Evolutionary conservation across 148 eudicot species (phyloP).

Genomic region (Amaranthus cruentus): DNA sequence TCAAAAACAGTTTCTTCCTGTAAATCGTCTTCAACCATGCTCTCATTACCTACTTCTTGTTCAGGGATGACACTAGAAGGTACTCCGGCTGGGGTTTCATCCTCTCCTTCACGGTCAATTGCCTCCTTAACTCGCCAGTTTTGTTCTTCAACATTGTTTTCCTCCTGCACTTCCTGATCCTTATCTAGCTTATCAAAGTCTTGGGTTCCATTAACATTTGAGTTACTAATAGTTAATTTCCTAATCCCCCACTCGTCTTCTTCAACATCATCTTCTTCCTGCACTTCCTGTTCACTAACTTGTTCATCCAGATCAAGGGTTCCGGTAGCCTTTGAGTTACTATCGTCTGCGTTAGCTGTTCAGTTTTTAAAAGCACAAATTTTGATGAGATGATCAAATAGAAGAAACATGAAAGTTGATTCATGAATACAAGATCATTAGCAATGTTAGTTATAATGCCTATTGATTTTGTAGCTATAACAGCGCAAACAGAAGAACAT

Average conservation of each 20-base stretch:
- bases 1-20: conserved; percentile 20
- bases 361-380: conserved; percentile 10
- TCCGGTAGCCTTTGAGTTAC: conserved; percentile 27
- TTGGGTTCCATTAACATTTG: conserved; percentile 27
- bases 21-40: conserved; percentile 6
- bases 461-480: conserved; percentile 1
- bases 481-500: too few species aligned
- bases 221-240: not conserved
- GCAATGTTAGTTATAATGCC: not conserved
- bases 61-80: conserved; percentile 8
- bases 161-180: conserved; percentile 15
- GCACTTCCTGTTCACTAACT: conserved; percentile 13
- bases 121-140: conserved; percentile 5
- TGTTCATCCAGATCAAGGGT: conserved; percentile 11
- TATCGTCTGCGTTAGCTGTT: conserved; percentile 34
- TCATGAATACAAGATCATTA: not conserved
- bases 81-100: not conserved
- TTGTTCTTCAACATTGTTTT: conserved; percentile 18
- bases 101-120: conserved; percentile 11
- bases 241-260: conserved; percentile 1
- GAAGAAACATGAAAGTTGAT: not conserved
- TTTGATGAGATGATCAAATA: not conserved
- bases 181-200: conserved; percentile 4
- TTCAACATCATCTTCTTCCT: conserved; percentile 19
- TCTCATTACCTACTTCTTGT: conserved; percentile 11